A percentile compares a stretch with the other conserved stretches of the same genome.
Evolutionary conservation across 2,329 filamentous ascomycete genomes (phyloP).

Genomic region (Pseudocercospora macadamiae): DNA sequence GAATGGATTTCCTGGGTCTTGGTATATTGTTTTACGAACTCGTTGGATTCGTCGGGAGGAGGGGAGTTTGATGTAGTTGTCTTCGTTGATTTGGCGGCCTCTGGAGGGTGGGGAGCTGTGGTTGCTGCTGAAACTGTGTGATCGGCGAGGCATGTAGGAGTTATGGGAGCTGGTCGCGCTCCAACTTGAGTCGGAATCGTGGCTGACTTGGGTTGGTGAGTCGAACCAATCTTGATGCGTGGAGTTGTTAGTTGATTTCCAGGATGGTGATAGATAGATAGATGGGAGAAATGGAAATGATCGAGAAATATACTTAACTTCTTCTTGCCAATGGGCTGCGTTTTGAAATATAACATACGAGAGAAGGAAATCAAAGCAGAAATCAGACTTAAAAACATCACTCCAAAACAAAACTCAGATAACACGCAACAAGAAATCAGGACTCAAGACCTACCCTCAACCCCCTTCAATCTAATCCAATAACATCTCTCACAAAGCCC

Average conservation of each 20-base stretch:
- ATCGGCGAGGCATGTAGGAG: conserved; percentile 1
- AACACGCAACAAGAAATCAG: background rate
- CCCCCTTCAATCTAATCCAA: background rate
- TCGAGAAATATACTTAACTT: too few relatives aligned
- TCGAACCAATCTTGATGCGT: conserved; percentile 15
- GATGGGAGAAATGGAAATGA: too few relatives aligned
- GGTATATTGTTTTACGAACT: conserved; percentile 32
- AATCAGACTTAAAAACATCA: background rate
- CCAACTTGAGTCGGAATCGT: background rate
- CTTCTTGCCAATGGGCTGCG: too few relatives aligned
- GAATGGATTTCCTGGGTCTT: conserved; percentile 35
- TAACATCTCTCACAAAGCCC: conserved; percentile 22
- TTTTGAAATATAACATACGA: too few relatives aligned
- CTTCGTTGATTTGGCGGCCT: conserved; percentile 20
- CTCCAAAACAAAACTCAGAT: background rate
- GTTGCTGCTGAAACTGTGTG: conserved; percentile 6
- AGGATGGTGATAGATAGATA: background rate
- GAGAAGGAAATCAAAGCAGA: background rate
- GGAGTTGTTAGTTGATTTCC: background rate
- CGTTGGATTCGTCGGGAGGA: conserved; percentile 17
- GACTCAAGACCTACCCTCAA: conserved; percentile 8
- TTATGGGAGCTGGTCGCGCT: conserved; percentile 10
- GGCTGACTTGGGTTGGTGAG: too few relatives aligned
- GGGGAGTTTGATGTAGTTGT: conserved; percentile 25
- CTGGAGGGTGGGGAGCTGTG: conserved; percentile 8